A percentile compares a stretch with the other conserved stretches of the same genome.
phyloP scores from a whole-genome alignment of 768 basidiomycete species.

The Termitomyces sp. region DNA sequence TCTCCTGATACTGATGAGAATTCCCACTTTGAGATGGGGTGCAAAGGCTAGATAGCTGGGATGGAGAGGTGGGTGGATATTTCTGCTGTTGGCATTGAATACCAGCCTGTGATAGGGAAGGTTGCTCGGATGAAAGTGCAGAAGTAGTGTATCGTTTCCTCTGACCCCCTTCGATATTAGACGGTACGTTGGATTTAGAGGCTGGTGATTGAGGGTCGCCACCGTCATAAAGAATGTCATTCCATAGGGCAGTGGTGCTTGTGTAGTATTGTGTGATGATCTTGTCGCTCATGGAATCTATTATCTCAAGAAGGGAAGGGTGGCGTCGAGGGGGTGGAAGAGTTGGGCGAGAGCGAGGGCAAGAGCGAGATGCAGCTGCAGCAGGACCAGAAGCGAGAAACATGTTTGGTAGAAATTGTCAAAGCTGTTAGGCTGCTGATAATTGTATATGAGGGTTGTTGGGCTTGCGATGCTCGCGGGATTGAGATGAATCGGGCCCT shows the following conservation, averaged over 20 bases:
- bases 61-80: neutral
- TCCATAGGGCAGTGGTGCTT: neutral
- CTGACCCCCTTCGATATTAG: neutral
- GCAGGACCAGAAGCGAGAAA: neutral
- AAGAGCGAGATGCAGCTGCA: neutral
- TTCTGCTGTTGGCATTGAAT: neutral
- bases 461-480: neutral
- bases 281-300: neutral
- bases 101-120: neutral
- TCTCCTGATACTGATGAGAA: neutral
- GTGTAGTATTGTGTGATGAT: neutral
- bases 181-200: neutral
- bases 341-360: neutral
- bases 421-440: neutral
- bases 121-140: neutral
- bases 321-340: neutral
- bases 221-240: neutral
- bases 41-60: neutral
- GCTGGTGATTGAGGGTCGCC: too few relatives aligned
- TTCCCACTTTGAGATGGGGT: neutral
- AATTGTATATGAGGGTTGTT: neutral
- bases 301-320: neutral
- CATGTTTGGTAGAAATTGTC: neutral
- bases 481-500: too few relatives aligned
- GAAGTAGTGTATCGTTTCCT: neutral